Base-by-base conservation (phyloP, 139 green algal species). In the Coelastrella sp. region DNA sequence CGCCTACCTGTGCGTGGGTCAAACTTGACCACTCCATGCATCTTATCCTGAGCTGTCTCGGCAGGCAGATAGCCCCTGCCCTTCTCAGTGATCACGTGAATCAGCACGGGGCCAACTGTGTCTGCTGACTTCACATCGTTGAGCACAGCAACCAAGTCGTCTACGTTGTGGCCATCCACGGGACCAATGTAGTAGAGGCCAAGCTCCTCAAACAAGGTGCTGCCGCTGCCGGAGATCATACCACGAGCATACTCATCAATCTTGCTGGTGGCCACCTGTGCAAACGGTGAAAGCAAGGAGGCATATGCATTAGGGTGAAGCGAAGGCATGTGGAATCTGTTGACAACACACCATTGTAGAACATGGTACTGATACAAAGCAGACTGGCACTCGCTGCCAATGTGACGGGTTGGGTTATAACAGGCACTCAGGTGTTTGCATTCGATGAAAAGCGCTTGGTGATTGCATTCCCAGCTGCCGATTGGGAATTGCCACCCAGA, bases 181-280 rank as follows among this genome's bases (percentile, higher is more conserved):
- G 98, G 97, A 59, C 98, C 98, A 76, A 99, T 99, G 94, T 99
- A 99, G 94, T 99, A 99, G 80, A 99, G 94, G 10, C 98, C 98
- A 82, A 99, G 96, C 95, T 99, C 98, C 94, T 99, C 98, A 93
- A 99, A 99, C 47, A 99, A 92, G 0, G 98, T 99, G 13, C 94
- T 97, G 22, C 97, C 97, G 23, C 93, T 97, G 79, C 98, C 98
- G 80, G 91, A 96, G 89, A 99, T 99, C 97, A 99, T 99, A 73
- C 98, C 98, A 61, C 98, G 97, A 17, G 98, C 98, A 91, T 99
- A 99, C 96, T 99, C 98, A 84, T 99, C 98, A 81, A 99, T 98
- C 94, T 99, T 99, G 32, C 97, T 95, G 32, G 98, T 99, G 3
- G 98, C 95, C 88, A 98, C 96, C 86, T 96, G 77, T 7, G 23